Conservation (phyloP, 2,329 filamentous ascomycete genomes). For the Acrocalymma vagum region DNA sequence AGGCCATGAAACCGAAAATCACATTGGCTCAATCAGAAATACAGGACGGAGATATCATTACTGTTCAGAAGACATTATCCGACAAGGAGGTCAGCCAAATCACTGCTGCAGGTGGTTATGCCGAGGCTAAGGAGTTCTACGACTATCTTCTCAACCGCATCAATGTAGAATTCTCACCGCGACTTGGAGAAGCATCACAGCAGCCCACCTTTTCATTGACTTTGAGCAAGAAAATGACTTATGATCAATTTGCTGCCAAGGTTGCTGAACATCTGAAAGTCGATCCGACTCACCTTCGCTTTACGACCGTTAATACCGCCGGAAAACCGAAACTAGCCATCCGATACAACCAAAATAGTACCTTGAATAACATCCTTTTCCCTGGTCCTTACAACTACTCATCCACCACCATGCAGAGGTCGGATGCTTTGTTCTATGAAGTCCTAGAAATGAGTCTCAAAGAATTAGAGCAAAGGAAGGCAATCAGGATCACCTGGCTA, state of each 20-base stretch:
- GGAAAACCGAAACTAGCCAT: conserved; percentile 81
- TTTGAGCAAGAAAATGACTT: conserved; percentile 87
- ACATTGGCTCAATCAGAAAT: conserved; percentile 91
- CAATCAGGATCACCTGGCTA: conserved; percentile 82
- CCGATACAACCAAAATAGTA: conserved; percentile 75
- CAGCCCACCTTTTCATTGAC: conserved; percentile 77
- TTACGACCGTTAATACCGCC: conserved; percentile 84
- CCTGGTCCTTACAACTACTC: conserved; percentile 75
- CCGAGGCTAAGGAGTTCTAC: conserved; percentile 85
- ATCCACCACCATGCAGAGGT: conserved; percentile 71
- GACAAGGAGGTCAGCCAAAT: conserved; percentile 55
- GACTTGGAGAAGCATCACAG: conserved; percentile 62
- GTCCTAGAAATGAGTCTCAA: conserved; percentile 92
- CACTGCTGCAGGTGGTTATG: conserved; percentile 55
- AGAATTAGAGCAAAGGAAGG: conserved; percentile 93
- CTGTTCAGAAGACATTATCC: conserved; percentile 77
- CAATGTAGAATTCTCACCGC: conserved; percentile 78
- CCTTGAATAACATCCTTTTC: conserved; percentile 79
- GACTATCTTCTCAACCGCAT: conserved; percentile 90
- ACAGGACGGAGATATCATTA: conserved; percentile 96
- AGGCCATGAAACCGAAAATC: conserved; percentile 89
- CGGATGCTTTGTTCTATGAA: conserved; percentile 89
- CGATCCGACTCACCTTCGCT: conserved; percentile 86
- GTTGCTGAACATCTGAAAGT: conserved; percentile 80
- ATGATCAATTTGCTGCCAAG: conserved; percentile 85